Evolutionary conservation across 2,329 filamentous ascomycete species (phyloP).

Genomic region (Bipolaris gigantea): DNA sequence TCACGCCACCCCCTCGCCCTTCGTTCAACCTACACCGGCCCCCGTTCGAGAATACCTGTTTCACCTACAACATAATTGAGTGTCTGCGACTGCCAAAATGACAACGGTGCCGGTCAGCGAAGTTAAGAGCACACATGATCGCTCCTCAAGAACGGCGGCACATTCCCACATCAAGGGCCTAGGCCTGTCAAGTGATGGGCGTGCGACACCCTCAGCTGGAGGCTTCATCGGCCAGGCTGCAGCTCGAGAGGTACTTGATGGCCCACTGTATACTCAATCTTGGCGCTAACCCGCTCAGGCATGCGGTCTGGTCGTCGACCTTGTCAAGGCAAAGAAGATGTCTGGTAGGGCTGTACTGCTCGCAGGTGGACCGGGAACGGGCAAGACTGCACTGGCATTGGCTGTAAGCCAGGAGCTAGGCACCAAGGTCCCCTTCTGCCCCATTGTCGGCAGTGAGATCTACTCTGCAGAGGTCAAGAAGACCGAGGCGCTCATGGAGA

Average conservation of each 20-base stretch:
- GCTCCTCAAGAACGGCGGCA: slow-evolving; percentile 76
- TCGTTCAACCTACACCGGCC: not conserved
- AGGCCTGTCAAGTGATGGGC: slow-evolving; percentile 80
- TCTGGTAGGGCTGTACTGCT: slow-evolving; percentile 90
- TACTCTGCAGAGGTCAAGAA: slow-evolving; percentile 99
- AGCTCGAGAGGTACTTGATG: slow-evolving; percentile 75
- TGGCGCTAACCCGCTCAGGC: slow-evolving; percentile 58
- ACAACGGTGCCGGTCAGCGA: slow-evolving; percentile 63
- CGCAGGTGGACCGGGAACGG: slow-evolving; percentile 88
- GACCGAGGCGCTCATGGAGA: slow-evolving; percentile 98
- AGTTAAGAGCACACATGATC: slow-evolving; percentile 93
- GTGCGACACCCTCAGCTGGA: slow-evolving; percentile 68
- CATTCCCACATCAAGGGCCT: slow-evolving; percentile 98
- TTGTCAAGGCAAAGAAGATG: slow-evolving; percentile 97
- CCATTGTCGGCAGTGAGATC: slow-evolving; percentile 96
- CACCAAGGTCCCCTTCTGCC: slow-evolving; percentile 97
- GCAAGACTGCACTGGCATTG: slow-evolving; percentile 93
- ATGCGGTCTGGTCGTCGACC: slow-evolving; percentile 91
- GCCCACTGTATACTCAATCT: not conserved
- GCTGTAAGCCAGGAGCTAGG: slow-evolving; percentile 96
- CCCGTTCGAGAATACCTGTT: not conserved
- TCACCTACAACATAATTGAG: slow-evolving; percentile 2
- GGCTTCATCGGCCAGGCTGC: slow-evolving; percentile 89
- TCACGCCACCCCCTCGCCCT: not conserved
- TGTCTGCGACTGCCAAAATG: slow-evolving; percentile 29